Base-by-base conservation (phyloP, 1,139 yeast species). In the Magnusiomyces ingens region DNA sequence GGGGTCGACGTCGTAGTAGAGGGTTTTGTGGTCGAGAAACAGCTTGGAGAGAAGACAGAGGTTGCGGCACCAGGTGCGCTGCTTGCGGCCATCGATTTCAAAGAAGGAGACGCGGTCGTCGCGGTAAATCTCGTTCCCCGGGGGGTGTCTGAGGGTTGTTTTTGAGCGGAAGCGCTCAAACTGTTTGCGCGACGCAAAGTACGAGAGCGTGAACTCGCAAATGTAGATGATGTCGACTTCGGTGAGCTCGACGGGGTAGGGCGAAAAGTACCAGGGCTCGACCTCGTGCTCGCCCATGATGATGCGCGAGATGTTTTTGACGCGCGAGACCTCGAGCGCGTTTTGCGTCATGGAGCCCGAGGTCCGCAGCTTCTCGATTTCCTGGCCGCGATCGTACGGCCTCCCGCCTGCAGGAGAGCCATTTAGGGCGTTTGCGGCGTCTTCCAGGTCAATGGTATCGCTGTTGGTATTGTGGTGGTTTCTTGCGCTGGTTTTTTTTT, bases 191-290 rank as follows among this genome's bases (percentile, higher is more conserved):
- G 96, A 87, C 1, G 95, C 95, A 71, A 88, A 93, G 69, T 88
- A 94, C 54, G 87, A 82, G 57, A 94, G 71, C 1, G 97, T 84
- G 67, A 87, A 93, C 69, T 91, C 98, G 71, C 96, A 94, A 47
- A 94, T 85, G 67, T 85, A 94, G 21, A 93, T 79, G 55, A 79
- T 82, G 64, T 91, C 98, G 59, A 85, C 94, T 62, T 91, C 98
- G 0, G 97, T 90, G 55, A 90, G 77, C 67, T 93, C 99, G 15
- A 89, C 77, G 0, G 99, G 99, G 67, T 94, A 93, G 0, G 99
- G 98, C 1, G 96, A 87, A 66, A 94, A 93, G 70, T 93, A 94
- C 99, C 99, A 93, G 1, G 99, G 99, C 67, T 93, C 99, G 50
- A 94, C 88, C 59, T 87, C 87, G 68, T 84, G 90, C 59, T 85